Percentiles rank a stretch among this genome's conserved stretches.
phyloP scores from a whole-genome alignment of 2,329 filamentous ascomycete genomes.

The Sclerotinia sclerotiorum region DNA sequence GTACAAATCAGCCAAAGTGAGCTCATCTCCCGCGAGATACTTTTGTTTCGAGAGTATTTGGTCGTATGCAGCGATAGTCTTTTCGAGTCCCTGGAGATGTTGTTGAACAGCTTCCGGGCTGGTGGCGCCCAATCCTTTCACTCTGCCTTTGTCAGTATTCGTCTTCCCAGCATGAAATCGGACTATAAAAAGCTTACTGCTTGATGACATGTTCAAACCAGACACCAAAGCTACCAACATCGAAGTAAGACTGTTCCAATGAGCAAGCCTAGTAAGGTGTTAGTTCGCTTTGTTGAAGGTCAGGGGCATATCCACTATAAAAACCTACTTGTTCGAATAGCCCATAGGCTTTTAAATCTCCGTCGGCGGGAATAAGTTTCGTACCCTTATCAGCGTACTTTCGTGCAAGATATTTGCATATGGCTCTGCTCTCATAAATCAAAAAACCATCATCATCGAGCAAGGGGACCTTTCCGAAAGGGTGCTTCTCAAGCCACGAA shows the following conservation, averaged over 20 bases:
- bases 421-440: conserved; percentile 38
- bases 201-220: conserved; percentile 15
- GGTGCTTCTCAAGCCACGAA: conserved; percentile 35
- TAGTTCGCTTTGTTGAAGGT: not conserved
- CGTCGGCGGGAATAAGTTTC: conserved; percentile 33
- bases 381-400: conserved; percentile 40
- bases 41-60: conserved; percentile 30
- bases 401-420: conserved; percentile 36
- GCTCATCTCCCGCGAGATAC: conserved; percentile 32
- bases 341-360: conserved; percentile 34
- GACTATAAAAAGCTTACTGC: not conserved
- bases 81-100: not conserved
- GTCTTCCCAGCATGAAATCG: not conserved
- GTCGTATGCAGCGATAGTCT: conserved; percentile 29
- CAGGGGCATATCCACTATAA: too few species aligned
- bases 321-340: conserved; percentile 26
- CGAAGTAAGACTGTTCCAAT: not conserved
- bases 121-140: not conserved
- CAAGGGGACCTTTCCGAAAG: conserved; percentile 43
- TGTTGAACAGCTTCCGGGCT: not conserved
- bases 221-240: not conserved
- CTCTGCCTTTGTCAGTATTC: conserved; percentile 4
- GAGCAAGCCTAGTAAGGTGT: not conserved
- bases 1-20: conserved; percentile 31
- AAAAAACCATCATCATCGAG: conserved; percentile 41